Conservation (phyloP, 768 basidiomycete species). For the Mycena rebaudengoi region DNA sequence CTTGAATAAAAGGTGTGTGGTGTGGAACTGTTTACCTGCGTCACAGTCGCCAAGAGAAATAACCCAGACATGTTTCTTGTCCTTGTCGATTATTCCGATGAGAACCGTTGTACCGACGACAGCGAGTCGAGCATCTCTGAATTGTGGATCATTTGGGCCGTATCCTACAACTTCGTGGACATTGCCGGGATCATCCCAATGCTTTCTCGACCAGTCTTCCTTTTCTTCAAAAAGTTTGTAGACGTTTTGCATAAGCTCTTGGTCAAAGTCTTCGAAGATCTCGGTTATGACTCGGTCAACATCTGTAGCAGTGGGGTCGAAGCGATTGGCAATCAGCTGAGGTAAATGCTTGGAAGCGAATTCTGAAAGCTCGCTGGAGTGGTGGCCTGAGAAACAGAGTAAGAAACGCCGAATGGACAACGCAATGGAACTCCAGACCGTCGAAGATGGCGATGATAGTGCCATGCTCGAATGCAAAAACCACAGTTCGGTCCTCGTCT, state of each 20-base stretch:
- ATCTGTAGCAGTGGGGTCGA: conserved; percentile 4
- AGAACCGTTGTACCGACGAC: conserved; percentile 21
- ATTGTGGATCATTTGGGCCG: neutral
- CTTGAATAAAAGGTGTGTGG: neutral
- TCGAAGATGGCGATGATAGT: conserved; percentile 19
- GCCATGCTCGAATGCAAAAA: conserved; percentile 20
- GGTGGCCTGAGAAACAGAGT: conserved; percentile 5
- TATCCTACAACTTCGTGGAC: conserved; percentile 9
- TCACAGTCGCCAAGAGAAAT: conserved; percentile 23
- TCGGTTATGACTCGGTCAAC: neutral
- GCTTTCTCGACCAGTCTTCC: conserved; percentile 1
- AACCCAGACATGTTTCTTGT: conserved; percentile 13
- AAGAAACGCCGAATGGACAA: neutral
- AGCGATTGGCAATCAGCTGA: conserved; percentile 5
- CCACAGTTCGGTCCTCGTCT: conserved; percentile 12
- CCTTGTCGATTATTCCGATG: conserved; percentile 21
- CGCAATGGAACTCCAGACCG: neutral
- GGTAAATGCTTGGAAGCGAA: conserved; percentile 10
- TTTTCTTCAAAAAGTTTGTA: neutral
- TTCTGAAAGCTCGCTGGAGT: neutral
- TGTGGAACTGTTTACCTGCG: conserved; percentile 2
- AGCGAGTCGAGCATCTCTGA: conserved; percentile 6
- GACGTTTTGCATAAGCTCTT: neutral
- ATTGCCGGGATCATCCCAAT: conserved; percentile 3
- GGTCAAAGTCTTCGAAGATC: conserved; percentile 19